phyloP scores from a whole-genome alignment of 2,329 filamentous ascomycete genomes.

The Diaporthe vaccinii region DNA sequence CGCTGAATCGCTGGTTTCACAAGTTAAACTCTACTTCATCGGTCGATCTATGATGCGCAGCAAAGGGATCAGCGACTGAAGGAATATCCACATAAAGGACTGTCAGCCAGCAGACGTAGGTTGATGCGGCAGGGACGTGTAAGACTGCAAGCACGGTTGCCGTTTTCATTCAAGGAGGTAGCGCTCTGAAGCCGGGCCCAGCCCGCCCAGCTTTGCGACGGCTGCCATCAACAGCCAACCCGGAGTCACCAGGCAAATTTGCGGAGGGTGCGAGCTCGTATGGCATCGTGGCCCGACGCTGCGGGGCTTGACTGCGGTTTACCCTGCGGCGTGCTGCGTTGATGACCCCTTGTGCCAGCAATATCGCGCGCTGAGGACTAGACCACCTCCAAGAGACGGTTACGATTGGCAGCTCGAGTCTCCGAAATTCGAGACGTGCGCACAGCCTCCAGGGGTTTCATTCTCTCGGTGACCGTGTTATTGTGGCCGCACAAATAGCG shows the following conservation, averaged over 20 bases:
- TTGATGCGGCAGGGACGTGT: background rate
- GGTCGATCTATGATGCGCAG: conserved; percentile 11
- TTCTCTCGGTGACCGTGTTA: background rate
- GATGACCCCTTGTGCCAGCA: background rate
- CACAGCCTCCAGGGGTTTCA: conserved; percentile 22
- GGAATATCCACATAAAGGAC: background rate
- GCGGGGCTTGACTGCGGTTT: background rate
- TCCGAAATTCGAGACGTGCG: conserved; percentile 13
- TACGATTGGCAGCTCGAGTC: conserved; percentile 17
- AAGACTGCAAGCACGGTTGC: background rate
- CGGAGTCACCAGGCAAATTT: background rate
- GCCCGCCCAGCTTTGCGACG: background rate
- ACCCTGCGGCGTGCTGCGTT: background rate
- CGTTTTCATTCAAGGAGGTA: background rate
- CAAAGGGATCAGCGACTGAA: background rate
- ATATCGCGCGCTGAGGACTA: background rate
- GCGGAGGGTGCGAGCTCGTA: background rate
- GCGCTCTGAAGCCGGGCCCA: background rate
- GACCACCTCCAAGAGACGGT: background rate
- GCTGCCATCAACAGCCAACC: no score
- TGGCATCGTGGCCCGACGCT: background rate
- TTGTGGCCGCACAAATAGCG: background rate
- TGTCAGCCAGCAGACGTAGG: background rate
- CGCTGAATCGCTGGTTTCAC: conserved; percentile 23
- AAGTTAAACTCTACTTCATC: conserved; percentile 18